Percentiles rank a stretch among this genome's conserved stretches.
phyloP scores from a whole-genome alignment of 306 rosid species.

The Medicago arabica region DNA sequence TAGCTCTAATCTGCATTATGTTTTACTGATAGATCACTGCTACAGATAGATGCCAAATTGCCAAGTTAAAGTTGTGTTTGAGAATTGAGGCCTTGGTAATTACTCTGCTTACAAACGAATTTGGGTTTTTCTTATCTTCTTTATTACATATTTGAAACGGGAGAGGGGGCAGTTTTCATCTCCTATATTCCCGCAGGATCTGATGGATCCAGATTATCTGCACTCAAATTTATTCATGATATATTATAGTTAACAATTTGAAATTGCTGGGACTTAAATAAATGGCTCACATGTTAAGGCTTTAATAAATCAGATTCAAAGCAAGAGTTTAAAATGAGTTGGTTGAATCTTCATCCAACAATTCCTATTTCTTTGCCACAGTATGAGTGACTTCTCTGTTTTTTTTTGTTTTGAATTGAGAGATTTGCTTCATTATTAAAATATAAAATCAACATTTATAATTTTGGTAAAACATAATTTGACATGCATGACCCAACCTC shows the following conservation, averaged over 20 bases:
- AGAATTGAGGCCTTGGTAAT: background rate
- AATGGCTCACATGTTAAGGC: background rate
- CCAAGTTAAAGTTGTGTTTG: background rate
- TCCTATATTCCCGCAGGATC: background rate
- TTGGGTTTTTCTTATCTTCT: background rate
- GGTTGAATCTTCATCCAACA: background rate
- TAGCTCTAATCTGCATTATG: background rate
- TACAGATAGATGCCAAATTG: background rate
- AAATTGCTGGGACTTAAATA: background rate
- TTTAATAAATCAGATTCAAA: background rate
- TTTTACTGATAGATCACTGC: background rate
- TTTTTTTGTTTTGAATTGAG: background rate
- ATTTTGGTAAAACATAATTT: background rate
- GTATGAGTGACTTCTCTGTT: background rate
- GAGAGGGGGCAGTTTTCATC: background rate
- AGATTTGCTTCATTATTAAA: background rate
- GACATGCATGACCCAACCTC: too few relatives aligned
- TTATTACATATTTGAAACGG: background rate
- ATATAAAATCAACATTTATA: background rate
- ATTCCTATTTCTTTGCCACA: background rate
- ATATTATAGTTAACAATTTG: background rate
- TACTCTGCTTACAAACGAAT: background rate
- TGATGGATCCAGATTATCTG: background rate
- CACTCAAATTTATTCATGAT: background rate
- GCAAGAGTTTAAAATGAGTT: too few relatives aligned